These are phyloP conservation scores for Mallotus repandus DNA, from an alignment of 441 rosid species.

Conservation along the genomic window DNA sequence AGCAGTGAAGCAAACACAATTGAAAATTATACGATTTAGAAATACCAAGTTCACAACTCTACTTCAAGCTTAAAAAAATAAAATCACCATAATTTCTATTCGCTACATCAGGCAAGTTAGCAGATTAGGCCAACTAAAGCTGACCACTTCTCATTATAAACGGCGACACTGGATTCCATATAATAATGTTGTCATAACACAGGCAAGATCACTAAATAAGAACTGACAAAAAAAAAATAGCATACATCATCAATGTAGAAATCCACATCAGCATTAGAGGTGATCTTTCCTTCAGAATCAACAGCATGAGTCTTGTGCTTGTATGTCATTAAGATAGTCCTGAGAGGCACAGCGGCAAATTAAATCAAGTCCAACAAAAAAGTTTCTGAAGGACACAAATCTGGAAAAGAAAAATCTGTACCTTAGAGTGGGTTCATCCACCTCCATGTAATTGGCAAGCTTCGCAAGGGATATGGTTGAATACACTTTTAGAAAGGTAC, in stretches of 20 bases:
- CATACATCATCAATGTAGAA: slow-evolving; percentile 84
- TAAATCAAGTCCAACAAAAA: slow-evolving; percentile 3
- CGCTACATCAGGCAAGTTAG: no score
- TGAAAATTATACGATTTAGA: no score
- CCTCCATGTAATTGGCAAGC: slow-evolving; percentile 92
- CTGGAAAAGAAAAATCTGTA: slow-evolving; percentile 15
- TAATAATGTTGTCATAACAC: no score
- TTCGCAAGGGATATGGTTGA: slow-evolving; percentile 77
- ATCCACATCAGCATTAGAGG: slow-evolving; percentile 87
- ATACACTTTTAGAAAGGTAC: slow-evolving; percentile 82
- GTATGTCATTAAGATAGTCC: slow-evolving; percentile 82
- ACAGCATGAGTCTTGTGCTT: slow-evolving; percentile 96
- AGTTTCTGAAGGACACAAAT: neutral
- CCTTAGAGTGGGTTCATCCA: slow-evolving; percentile 89
- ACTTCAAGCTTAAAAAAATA: no score
- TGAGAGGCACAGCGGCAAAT: slow-evolving; percentile 22
- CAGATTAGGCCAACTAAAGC: no score
- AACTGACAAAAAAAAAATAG: neutral
- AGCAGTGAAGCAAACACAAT: neutral
- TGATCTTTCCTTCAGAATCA: slow-evolving; percentile 70
- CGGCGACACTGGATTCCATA: no score
- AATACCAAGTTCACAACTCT: no score
- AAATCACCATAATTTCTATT: no score
- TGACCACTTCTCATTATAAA: no score
- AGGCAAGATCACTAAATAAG: neutral